Evolutionary conservation across 345 rosid species (phyloP), one percentile per base, ranked within the genome.

Genomic region (Excoecaria cochinchinensis): DNA sequence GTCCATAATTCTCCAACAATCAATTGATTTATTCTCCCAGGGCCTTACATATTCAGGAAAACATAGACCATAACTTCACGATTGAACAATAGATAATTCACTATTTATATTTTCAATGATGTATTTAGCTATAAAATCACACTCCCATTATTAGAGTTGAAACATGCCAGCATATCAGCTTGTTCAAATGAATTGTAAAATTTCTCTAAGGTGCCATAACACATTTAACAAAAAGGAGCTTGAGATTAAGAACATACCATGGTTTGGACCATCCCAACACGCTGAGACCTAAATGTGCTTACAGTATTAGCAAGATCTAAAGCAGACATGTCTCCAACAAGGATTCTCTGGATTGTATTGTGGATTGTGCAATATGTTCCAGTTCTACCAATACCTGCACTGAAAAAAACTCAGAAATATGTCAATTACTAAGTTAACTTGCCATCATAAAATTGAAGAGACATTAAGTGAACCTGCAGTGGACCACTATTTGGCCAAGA

Each of bases 301-400:
- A 95, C 63, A 4, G 98, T 95, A 68, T 83, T 79, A 81, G 89
- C 88, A 72, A 95, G 80, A 80, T 92, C 87, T 75, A 89, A 63
- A 11, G 98, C 94, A 76, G 99, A 87, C 96, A 86, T 85, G 77
- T 95, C 98, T 6, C 99, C 99, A 52, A 42, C 74, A 72, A 95
- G 92, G 82, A 95, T 90, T 84, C 98, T 85, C 88, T 95, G 99
- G 65, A 95, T 78, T 21, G 99, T 91, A 84, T 89, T 93, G 79
- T 95, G 99, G 80, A 93, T 87, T 51, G 94, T 79, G 79, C 98
- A 95, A 83, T 90, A 95, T 60, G 99, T 86, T 80, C 99, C 99
- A 10, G 96, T 93, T 87, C 99, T 93, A 51, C 99, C 98, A 77
- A 93, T 91, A 56, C 99, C 99, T 84, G 99, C 99, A 88, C 99